Conservation (phyloP, 495 filamentous ascomycete genomes). For the Daldinia decipiens region DNA sequence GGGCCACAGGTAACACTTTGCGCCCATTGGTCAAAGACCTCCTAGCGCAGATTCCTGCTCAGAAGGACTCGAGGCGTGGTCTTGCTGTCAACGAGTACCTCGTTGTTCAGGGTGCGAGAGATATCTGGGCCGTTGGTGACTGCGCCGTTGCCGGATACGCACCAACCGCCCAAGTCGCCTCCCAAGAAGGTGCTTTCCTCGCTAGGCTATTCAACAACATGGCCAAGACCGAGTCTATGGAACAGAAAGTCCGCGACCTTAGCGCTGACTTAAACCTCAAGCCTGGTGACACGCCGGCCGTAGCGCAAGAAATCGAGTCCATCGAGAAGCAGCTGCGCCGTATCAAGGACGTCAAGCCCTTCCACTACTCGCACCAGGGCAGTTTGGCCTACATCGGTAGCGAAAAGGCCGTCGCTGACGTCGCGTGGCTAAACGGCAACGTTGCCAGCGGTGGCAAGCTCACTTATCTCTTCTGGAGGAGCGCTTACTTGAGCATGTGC, state of each 20-base stretch:
- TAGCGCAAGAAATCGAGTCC: constrained; percentile 81
- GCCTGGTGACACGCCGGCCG: constrained; percentile 67
- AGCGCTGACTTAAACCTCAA: constrained; percentile 61
- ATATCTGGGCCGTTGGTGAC: constrained; percentile 87
- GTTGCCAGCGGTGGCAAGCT: constrained; percentile 84
- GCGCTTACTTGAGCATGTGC: constrained; percentile 99
- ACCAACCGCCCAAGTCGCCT: constrained; percentile 94
- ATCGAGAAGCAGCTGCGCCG: constrained; percentile 85
- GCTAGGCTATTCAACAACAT: constrained; percentile 97
- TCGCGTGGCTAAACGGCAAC: constrained; percentile 97
- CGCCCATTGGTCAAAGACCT: constrained; percentile 89
- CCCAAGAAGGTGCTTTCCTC: constrained; percentile 95
- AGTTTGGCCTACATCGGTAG: constrained; percentile 97
- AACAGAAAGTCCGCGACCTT: constrained; percentile 73
- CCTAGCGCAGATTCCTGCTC: constrained; percentile 90
- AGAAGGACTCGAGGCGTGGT: constrained; percentile 93
- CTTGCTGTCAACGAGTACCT: constrained; percentile 98
- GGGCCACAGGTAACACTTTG: constrained; percentile 97
- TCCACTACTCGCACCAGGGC: constrained; percentile 98
- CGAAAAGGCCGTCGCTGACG: constrained; percentile 97
- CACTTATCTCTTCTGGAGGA: constrained; percentile 94
- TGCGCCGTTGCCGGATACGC: constrained; percentile 97
- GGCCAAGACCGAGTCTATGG: constrained; percentile 86
- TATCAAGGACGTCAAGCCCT: constrained; percentile 93
- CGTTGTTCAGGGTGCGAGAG: constrained; percentile 94